Evolutionary conservation across 768 basidiomycete species (phyloP).

Genomic region (Suillus clintonianus): DNA sequence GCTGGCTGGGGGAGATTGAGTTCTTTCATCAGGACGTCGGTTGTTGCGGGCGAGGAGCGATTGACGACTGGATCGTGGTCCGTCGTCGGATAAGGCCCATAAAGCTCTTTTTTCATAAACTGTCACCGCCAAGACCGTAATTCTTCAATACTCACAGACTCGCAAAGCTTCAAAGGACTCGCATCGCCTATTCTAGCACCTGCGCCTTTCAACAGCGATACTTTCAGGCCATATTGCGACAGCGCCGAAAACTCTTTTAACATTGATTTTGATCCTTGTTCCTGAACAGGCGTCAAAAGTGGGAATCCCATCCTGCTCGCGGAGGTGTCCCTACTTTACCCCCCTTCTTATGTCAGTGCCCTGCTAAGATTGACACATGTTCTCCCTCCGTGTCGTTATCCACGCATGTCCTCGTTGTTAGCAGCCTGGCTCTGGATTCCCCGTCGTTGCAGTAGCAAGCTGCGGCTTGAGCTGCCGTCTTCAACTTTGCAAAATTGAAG

Average conservation of each 20-base stretch:
- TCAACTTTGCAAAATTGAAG: too few relatives aligned
- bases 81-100: too few relatives aligned
- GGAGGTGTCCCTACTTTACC: constrained; percentile 60
- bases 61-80: too few relatives aligned
- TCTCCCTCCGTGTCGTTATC: too few relatives aligned
- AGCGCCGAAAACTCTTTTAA: constrained; percentile 40
- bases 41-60: constrained; percentile 54
- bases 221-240: constrained; percentile 42
- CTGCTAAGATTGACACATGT: too few relatives aligned
- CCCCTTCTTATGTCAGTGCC: too few relatives aligned
- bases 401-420: constrained; percentile 45
- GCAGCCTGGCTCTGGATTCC: too few relatives aligned
- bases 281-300: constrained; percentile 53
- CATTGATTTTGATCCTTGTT: constrained; percentile 18
- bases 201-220: constrained; percentile 43
- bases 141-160: constrained; percentile 41
- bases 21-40: constrained; percentile 50
- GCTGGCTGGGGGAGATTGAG: constrained; percentile 46
- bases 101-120: constrained; percentile 55
- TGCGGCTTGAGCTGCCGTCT: too few relatives aligned
- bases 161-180: constrained; percentile 60
- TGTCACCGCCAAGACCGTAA: constrained; percentile 16
- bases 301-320: constrained; percentile 43
- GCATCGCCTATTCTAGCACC: constrained; percentile 54
- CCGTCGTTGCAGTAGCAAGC: too few relatives aligned